phyloP scores from a whole-genome alignment of 2,329 filamentous ascomycete genomes.

The Apiospora malaysiana region DNA sequence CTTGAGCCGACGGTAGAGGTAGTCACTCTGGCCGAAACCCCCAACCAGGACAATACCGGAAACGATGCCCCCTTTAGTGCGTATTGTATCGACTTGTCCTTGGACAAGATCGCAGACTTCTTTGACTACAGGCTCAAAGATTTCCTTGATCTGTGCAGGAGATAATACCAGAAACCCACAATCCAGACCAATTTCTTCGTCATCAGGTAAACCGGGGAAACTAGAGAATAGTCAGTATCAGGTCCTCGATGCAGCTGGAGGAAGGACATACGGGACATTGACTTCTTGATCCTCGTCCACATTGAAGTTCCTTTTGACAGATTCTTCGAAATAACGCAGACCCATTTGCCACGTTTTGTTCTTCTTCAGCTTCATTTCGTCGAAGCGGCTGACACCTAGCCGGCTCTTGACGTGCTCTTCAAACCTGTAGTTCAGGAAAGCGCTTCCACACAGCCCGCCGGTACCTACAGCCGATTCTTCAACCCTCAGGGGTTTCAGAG shows the following conservation, averaged over 20 bases:
- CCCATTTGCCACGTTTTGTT: constrained; percentile 82
- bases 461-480: constrained; percentile 83
- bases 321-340: constrained; percentile 81
- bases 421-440: constrained; percentile 81
- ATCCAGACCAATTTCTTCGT: constrained; percentile 76
- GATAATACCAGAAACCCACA: constrained; percentile 78
- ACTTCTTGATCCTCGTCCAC: constrained; percentile 79
- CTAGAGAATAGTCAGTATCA: constrained; percentile 37
- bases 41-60: constrained; percentile 82
- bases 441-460: constrained; percentile 77
- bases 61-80: constrained; percentile 65
- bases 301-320: constrained; percentile 84
- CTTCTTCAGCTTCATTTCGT: constrained; percentile 79
- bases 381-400: constrained; percentile 70
- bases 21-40: constrained; percentile 81
- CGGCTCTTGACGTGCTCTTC: constrained; percentile 75
- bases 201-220: constrained; percentile 77
- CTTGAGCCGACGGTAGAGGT: constrained; percentile 75
- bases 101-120: constrained; percentile 72
- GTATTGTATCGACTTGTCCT: constrained; percentile 69
- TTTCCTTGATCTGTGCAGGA: constrained; percentile 71
- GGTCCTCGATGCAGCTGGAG: not conserved
- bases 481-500: constrained; percentile 72
- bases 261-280: constrained; percentile 68
- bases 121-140: constrained; percentile 77